phyloP scores from a whole-genome alignment of 176 grass and related monocot genomes.

The Oryza officinalis region DNA sequence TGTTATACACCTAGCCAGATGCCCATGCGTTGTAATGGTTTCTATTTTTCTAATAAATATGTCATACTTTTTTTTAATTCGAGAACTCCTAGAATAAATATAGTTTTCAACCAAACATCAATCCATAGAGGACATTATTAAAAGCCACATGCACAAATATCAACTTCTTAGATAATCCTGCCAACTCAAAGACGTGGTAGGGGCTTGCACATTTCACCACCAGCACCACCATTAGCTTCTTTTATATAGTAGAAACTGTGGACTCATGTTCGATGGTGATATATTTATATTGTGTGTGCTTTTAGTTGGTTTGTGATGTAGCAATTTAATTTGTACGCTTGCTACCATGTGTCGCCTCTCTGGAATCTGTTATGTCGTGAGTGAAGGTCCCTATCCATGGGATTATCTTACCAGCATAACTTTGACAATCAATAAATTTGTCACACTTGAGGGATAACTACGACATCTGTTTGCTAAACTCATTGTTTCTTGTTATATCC shows the following conservation, averaged over 20 bases:
- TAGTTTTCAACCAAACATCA: background rate
- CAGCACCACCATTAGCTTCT: background rate
- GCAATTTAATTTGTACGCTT: background rate
- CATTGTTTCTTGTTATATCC: background rate
- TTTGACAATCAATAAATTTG: background rate
- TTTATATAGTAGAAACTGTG: background rate
- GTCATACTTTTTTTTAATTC: background rate
- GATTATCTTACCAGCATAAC: background rate
- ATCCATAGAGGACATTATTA: background rate
- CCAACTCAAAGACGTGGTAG: background rate
- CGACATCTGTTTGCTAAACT: background rate
- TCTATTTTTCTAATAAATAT: too few relatives aligned
- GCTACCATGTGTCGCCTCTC: background rate
- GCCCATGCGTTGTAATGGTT: too few relatives aligned
- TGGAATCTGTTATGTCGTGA: background rate
- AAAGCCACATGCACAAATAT: background rate
- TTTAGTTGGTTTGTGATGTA: background rate
- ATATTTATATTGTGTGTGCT: background rate
- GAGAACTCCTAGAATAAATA: background rate
- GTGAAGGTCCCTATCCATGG: background rate
- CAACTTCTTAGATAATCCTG: background rate
- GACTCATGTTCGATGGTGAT: background rate
- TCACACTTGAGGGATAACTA: background rate
- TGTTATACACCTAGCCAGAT: background rate
- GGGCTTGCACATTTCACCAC: background rate